These are phyloP conservation scores for Pseudonitzschia multiseries DNA, from an alignment of 108 stramenopile genomes.

Conservation along the genomic window DNA sequence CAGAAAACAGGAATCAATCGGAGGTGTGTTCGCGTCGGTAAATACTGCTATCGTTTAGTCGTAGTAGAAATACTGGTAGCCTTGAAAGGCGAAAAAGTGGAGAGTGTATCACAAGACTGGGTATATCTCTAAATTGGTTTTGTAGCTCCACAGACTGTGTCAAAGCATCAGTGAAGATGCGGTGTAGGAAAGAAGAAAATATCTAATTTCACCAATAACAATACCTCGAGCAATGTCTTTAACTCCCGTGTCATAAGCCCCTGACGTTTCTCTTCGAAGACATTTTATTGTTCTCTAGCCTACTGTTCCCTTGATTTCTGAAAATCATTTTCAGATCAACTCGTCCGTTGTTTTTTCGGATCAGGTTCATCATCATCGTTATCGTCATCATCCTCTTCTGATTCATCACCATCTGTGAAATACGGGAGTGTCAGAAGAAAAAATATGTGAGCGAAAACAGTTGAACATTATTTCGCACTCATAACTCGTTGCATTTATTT, in stretches of 20 bases:
- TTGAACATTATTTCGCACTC: not conserved
- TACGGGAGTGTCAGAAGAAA: not conserved
- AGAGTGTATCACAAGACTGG: not conserved
- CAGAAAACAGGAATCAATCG: not conserved
- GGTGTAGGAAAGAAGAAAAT: not conserved
- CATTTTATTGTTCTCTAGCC: not conserved
- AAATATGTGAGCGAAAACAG: not conserved
- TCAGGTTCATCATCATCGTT: not conserved
- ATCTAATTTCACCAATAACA: not conserved
- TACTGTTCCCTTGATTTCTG: not conserved
- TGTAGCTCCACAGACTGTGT: not conserved
- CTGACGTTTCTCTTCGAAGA: not conserved
- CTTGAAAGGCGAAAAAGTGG: not conserved
- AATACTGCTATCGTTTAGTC: not conserved
- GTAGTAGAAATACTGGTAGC: not conserved
- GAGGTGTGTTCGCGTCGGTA: not conserved
- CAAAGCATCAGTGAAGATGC: not conserved
- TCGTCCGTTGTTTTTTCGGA: slow-evolving; percentile 1
- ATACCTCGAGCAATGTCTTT: not conserved
- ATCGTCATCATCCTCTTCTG: slow-evolving; percentile 2
- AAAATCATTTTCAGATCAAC: not conserved
- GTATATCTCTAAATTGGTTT: not conserved
- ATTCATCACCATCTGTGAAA: not conserved
- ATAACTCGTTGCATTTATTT: not conserved
- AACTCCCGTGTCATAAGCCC: not conserved